Evolutionary conservation across 441 rosid species (phyloP).

Genomic region (Erodium moschatum): DNA sequence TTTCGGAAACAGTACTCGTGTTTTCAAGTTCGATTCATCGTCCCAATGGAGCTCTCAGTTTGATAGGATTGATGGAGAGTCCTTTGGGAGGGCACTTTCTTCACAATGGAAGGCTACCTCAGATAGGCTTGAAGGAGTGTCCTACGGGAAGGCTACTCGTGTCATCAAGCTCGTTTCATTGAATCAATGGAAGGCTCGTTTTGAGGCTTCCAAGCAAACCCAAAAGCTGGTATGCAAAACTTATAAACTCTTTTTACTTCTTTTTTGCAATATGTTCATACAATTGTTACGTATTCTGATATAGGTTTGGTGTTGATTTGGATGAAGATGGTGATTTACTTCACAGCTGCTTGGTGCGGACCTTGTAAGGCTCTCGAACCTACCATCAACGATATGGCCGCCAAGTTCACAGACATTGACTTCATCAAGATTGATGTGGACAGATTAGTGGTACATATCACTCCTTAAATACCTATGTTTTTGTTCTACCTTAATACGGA

Average conservation of each 20-base stretch:
- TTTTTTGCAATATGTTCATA: too few species aligned
- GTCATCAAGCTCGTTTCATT: background rate
- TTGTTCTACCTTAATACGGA: background rate
- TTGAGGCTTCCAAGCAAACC: background rate
- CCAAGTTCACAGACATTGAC: constrained; percentile 16
- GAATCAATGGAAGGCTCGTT: background rate
- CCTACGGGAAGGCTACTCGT: background rate
- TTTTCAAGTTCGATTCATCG: background rate
- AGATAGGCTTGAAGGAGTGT: background rate
- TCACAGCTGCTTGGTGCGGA: constrained; percentile 23
- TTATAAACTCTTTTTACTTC: background rate
- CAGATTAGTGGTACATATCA: constrained; percentile 11
- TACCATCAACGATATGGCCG: constrained; percentile 8
- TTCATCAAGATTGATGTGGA: constrained; percentile 25
- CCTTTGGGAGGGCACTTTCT: background rate
- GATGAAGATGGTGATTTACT: constrained; percentile 20
- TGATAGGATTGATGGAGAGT: background rate
- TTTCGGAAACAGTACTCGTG: background rate
- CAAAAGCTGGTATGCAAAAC: background rate
- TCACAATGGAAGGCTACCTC: background rate
- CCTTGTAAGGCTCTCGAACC: constrained; percentile 18
- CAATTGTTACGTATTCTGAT: too few species aligned
- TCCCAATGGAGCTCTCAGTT: background rate
- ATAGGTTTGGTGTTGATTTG: background rate
- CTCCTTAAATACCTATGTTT: background rate